Evolutionary conservation across 768 basidiomycete genomes (phyloP).

Genomic region (Boletus tylopilopsis): DNA sequence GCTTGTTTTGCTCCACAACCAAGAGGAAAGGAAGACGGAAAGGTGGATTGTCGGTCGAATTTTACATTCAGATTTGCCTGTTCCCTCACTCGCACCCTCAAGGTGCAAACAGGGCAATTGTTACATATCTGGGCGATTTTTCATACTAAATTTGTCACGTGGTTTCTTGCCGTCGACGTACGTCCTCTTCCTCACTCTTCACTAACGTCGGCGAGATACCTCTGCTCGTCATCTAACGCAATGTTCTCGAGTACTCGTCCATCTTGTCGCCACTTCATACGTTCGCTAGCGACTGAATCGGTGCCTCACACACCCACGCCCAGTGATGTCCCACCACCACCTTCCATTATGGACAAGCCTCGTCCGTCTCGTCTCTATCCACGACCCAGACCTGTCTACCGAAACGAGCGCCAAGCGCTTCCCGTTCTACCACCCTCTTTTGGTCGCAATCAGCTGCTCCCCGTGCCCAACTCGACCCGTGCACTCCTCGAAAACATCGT

Average conservation of each 20-base stretch:
- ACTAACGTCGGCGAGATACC: slow-evolving; percentile 7
- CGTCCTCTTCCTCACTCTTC: background rate
- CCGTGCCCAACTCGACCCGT: slow-evolving; percentile 75
- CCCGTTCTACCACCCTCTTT: slow-evolving; percentile 66
- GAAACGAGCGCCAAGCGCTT: slow-evolving; percentile 32
- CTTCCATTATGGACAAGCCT: slow-evolving; percentile 27
- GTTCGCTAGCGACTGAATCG: slow-evolving; percentile 27
- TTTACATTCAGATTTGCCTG: too few species aligned
- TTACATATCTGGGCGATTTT: too few species aligned
- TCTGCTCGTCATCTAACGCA: slow-evolving; percentile 13
- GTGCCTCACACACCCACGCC: slow-evolving; percentile 24
- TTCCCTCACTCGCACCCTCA: too few species aligned
- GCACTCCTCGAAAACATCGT: slow-evolving; percentile 80
- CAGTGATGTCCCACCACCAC: slow-evolving; percentile 28
- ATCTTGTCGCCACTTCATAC: slow-evolving; percentile 14
- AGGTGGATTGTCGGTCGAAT: too few species aligned
- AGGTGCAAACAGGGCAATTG: too few species aligned
- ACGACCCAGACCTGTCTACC: slow-evolving; percentile 35
- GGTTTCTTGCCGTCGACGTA: too few species aligned
- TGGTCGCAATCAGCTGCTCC: slow-evolving; percentile 77
- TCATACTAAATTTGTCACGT: too few species aligned
- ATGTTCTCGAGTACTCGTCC: slow-evolving; percentile 24
- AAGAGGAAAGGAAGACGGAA: too few species aligned
- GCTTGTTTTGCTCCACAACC: too few species aligned
- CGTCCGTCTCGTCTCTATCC: slow-evolving; percentile 39